These are phyloP conservation scores for Omphalotus guepiniiformis DNA, from an alignment of 768 basidiomycete species.

Conservation along the genomic window DNA sequence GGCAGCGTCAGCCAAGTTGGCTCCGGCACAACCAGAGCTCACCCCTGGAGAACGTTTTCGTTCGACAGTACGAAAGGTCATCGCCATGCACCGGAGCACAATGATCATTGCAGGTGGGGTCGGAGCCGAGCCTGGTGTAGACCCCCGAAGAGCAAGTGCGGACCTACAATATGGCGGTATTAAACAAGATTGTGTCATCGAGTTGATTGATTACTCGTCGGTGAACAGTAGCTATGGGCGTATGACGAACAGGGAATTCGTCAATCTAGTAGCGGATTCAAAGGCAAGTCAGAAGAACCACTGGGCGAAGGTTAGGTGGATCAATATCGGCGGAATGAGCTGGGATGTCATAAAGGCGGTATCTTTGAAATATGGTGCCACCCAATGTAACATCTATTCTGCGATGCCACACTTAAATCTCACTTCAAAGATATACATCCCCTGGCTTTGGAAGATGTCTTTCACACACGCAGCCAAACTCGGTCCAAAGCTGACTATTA, in stretches of 20 bases:
- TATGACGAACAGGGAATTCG: constrained; percentile 49
- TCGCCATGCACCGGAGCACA: constrained; percentile 37
- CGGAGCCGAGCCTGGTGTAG: constrained; percentile 64
- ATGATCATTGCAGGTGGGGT: constrained; percentile 25
- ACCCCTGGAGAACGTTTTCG: constrained; percentile 26
- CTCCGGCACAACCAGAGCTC: no score
- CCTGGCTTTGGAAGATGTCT: constrained; percentile 60
- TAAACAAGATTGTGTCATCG: constrained; percentile 53
- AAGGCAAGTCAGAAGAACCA: constrained; percentile 26
- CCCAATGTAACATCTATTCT: constrained; percentile 11
- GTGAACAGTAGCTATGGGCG: constrained; percentile 38
- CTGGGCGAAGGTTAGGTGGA: constrained; percentile 56
- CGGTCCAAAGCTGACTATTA: constrained; percentile 46
- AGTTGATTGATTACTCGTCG: constrained; percentile 56
- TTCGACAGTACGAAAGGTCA: constrained; percentile 36
- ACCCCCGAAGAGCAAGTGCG: constrained; percentile 48
- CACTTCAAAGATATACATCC: constrained; percentile 51
- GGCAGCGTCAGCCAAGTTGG: neutral
- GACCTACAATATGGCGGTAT: constrained; percentile 46
- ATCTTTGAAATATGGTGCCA: constrained; percentile 52
- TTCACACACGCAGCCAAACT: constrained; percentile 49
- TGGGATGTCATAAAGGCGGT: constrained; percentile 64
- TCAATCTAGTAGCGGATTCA: constrained; percentile 36
- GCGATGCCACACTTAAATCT: neutral
- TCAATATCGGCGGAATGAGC: constrained; percentile 56